A percentile compares a stretch with the other conserved stretches of the same genome.
Conservation (phyloP, 345 rosid genomes). For the Hibiscus syriacus region DNA sequence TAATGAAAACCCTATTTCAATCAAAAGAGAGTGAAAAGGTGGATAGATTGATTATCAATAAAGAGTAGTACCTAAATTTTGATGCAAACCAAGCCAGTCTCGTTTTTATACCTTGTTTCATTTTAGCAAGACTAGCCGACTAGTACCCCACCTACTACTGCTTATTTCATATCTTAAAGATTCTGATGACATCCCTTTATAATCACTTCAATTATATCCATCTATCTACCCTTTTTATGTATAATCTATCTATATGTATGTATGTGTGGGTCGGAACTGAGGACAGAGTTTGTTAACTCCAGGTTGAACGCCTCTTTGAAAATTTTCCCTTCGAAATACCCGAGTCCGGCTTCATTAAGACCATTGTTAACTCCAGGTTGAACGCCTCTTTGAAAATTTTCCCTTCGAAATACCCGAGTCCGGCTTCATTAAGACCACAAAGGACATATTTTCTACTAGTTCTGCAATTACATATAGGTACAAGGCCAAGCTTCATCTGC, state of each 20-base stretch:
- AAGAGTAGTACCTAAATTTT: not conserved
- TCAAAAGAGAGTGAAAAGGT: no score
- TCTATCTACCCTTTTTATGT: not conserved
- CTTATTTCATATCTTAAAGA: not conserved
- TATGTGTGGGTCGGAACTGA: not conserved
- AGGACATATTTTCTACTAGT: not conserved
- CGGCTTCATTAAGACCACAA: not conserved
- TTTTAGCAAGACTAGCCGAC: constrained; percentile 3
- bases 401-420: not conserved
- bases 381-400: not conserved
- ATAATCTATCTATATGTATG: not conserved
- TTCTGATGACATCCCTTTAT: not conserved
- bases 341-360: not conserved
- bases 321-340: not conserved
- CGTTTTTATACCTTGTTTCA: not conserved
- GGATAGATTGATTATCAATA: not conserved
- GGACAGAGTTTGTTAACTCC: not conserved
- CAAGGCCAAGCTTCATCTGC: not conserved
- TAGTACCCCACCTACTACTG: not conserved
- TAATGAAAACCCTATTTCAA: no score
- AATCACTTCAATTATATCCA: not conserved
- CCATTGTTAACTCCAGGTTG: not conserved
- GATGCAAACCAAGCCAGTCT: not conserved
- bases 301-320: not conserved
- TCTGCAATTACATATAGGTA: not conserved